A percentile compares a stretch with the other conserved stretches of the same genome.
phyloP scores from a whole-genome alignment of 2,329 filamentous ascomycete species.

The Alternaria infectoria region DNA sequence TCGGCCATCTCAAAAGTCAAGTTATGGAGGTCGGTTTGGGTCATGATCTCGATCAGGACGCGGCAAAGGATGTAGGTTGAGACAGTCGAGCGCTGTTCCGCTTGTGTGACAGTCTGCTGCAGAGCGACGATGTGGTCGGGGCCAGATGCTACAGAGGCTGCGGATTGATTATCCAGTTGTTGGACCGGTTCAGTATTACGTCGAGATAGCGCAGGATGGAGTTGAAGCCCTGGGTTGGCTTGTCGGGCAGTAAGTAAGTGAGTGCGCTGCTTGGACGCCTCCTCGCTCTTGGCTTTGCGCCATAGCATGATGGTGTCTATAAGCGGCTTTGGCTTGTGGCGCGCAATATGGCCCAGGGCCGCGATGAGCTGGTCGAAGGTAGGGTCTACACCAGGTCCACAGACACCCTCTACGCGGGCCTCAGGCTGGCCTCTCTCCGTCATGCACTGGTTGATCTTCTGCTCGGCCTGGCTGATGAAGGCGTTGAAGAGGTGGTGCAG shows the following conservation, averaged over 20 bases:
- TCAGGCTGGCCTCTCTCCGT: constrained; percentile 79
- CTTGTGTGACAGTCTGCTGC: constrained; percentile 76
- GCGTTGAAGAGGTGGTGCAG: constrained; percentile 95
- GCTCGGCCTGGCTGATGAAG: constrained; percentile 96
- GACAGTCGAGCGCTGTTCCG: constrained; percentile 88
- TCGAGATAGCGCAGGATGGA: constrained; percentile 36
- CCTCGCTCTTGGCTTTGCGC: constrained; percentile 94
- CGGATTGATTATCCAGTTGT: constrained; percentile 30
- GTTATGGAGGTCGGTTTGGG: constrained; percentile 80
- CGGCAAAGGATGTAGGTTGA: constrained; percentile 96
- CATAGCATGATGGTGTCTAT: constrained; percentile 99
- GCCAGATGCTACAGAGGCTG: constrained; percentile 33
- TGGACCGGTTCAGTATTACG: constrained; percentile 47
- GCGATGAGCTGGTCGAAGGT: constrained; percentile 93
- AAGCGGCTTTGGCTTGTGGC: constrained; percentile 89
- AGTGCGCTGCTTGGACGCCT: constrained; percentile 59
- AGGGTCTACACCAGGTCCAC: constrained; percentile 85
- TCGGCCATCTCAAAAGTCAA: constrained; percentile 93
- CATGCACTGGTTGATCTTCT: constrained; percentile 90
- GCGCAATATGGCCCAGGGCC: constrained; percentile 91
- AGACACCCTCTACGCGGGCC: constrained; percentile 85
- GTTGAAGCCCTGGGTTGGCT: constrained; percentile 30
- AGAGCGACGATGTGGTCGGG: constrained; percentile 50
- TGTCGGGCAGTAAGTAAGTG: constrained; percentile 43
- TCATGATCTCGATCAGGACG: constrained; percentile 91